Percentiles rank a stretch among this genome's conserved stretches.
Conservation (phyloP, 345 rosid species). For the Pistacia integerrima region DNA sequence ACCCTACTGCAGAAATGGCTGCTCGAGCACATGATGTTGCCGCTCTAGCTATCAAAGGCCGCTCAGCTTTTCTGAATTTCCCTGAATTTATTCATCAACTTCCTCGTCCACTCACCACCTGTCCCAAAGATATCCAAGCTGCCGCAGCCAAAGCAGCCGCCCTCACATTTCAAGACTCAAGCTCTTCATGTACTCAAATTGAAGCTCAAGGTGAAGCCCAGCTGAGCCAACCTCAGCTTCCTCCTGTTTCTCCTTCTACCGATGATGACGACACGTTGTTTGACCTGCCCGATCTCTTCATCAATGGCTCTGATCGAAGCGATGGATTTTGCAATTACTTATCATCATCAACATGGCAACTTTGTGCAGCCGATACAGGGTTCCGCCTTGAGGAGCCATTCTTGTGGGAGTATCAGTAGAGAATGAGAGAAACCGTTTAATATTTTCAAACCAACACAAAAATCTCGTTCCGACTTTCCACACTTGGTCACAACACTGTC, state of each 20-base stretch:
- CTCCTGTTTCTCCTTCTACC: slow-evolving; percentile 31
- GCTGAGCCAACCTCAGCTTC: slow-evolving; percentile 30
- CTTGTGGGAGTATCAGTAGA: slow-evolving; percentile 42
- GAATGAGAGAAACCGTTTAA: too few species aligned
- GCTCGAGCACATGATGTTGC: slow-evolving; percentile 90
- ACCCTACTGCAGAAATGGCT: slow-evolving; percentile 76
- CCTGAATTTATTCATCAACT: slow-evolving; percentile 50
- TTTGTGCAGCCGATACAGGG: slow-evolving; percentile 57
- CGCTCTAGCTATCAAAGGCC: slow-evolving; percentile 71
- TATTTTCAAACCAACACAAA: too few species aligned
- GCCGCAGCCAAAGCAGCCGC: slow-evolving; percentile 61
- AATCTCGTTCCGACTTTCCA: not conserved
- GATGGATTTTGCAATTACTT: slow-evolving; percentile 45
- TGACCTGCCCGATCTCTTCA: slow-evolving; percentile 82
- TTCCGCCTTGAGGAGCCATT: slow-evolving; percentile 69
- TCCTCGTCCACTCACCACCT: slow-evolving; percentile 52
- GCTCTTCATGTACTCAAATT: not conserved
- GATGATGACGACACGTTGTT: slow-evolving; percentile 69
- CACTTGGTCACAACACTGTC: not conserved
- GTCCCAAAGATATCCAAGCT: slow-evolving; percentile 63
- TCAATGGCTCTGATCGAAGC: slow-evolving; percentile 36
- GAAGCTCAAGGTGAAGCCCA: slow-evolving; percentile 29
- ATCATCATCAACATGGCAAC: slow-evolving; percentile 68
- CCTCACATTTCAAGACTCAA: slow-evolving; percentile 29
- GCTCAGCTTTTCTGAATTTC: slow-evolving; percentile 63